Conservation (phyloP, 148 eudicot genomes). For the Dysphania ambrosioides region DNA sequence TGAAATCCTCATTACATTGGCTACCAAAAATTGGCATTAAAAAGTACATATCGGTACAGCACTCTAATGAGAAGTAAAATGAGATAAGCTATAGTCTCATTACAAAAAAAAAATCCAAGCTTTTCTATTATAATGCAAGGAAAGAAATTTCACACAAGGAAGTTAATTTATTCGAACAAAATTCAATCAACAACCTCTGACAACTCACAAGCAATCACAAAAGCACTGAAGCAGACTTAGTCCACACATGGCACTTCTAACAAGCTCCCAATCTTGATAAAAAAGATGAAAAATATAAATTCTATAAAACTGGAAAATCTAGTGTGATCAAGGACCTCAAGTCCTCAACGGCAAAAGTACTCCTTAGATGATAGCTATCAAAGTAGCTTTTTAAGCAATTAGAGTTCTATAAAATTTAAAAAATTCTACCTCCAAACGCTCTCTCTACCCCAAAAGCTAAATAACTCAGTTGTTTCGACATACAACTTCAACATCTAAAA, state of each 20-base stretch:
- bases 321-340: neutral
- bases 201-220: neutral
- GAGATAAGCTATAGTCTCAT: neutral
- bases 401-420: too few species aligned
- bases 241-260: neutral
- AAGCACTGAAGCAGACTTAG: neutral
- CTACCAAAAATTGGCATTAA: neutral
- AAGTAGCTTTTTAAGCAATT: too few species aligned
- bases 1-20: neutral
- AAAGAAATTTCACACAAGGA: neutral
- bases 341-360: neutral
- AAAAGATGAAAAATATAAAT: neutral
- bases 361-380: neutral
- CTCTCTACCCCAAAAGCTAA: neutral
- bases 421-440: neutral
- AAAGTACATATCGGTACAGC: neutral
- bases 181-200: neutral
- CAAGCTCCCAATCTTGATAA: neutral
- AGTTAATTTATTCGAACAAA: neutral
- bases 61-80: neutral
- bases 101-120: neutral
- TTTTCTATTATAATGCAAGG: neutral
- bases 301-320: neutral
- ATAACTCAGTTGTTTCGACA: too few species aligned
- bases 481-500: neutral